phyloP scores from a whole-genome alignment of 2,329 filamentous ascomycete genomes.

The Cercospora zeina region DNA sequence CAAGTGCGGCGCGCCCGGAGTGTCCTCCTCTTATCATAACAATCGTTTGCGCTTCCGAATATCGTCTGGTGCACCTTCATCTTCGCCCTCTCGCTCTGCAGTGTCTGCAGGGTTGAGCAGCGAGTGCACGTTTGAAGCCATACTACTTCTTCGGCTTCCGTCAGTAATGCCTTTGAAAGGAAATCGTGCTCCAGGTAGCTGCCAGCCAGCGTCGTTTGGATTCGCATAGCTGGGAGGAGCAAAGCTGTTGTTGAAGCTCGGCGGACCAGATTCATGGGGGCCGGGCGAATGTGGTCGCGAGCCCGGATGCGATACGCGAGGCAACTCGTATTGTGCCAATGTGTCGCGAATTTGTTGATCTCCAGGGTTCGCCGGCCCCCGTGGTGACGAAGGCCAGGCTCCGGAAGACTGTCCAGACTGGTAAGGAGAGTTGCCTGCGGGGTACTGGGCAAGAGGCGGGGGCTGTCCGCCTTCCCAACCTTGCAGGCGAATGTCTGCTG shows the following conservation, averaged over 20 bases:
- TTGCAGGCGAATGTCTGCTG: conserved; percentile 81
- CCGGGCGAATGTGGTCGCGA: conserved; percentile 47
- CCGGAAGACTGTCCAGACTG: conserved; percentile 61
- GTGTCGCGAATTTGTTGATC: conserved; percentile 65
- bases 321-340: conserved; percentile 65
- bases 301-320: conserved; percentile 49
- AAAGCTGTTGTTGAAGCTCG: conserved; percentile 52
- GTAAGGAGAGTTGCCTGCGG: conserved; percentile 61
- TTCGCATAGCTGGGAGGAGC: conserved; percentile 54
- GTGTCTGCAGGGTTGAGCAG: conserved; percentile 69
- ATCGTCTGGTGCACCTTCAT: conserved; percentile 59
- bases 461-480: conserved; percentile 73
- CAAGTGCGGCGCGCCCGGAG: background rate
- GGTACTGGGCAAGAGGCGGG: conserved; percentile 45
- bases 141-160: conserved; percentile 67
- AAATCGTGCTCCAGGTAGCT: conserved; percentile 53
- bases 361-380: conserved; percentile 48
- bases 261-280: conserved; percentile 47
- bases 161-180: conserved; percentile 55
- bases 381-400: conserved; percentile 68
- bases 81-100: conserved; percentile 64
- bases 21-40: conserved; percentile 40
- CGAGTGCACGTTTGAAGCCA: conserved; percentile 69
- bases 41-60: conserved; percentile 60
- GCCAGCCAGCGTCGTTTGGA: conserved; percentile 58